Evolutionary conservation across 2,329 filamentous ascomycete genomes (phyloP), one percentile per base, ranked within the genome.

Genomic region (Penicillium freii): DNA sequence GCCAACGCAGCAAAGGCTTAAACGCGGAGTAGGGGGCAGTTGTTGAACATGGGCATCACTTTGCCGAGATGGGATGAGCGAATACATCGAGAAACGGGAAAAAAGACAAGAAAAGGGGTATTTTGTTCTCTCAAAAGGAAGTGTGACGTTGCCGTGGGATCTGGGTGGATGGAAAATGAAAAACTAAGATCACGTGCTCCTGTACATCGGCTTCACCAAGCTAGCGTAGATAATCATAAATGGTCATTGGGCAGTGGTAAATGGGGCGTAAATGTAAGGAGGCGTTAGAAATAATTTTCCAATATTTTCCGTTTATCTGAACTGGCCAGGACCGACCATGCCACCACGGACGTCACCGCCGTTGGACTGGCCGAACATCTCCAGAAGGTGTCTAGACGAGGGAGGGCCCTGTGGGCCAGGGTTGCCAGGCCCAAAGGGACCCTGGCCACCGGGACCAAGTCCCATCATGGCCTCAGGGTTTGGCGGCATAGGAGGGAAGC

Each of bases 351-450:
- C 66, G 19, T 73, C 69, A 39, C 71, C 71, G 27, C 69, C 72
- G 29, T 68, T 69, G 54, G 70, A 64, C 59, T 75, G 73, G 21
- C 72, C 73, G 56, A 79, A 75, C 73, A 79, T 76, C 43, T 79
- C 77, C 55, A 79, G 68, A 43, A 77, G 66, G 48, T 75, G 73
- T 40, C 75, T 65, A 19, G 75, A 74, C 3, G 73, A 74, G 29
- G 73, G 72, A 21, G 70, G 71, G 8, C 71, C 74, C 29, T 72
- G 75, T 11, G 71, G 74, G 13, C 73, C 72, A 29, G 69, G 68
- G 21, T 67, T 69, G 6, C 73, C 70, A 47, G 70, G 70, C 19
- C 71, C 73, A 42, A 73, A 76, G 31, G 70, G 73, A 6, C 66
- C 67, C 52, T 72, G 69, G 45, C 70, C 69, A 40, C 70, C 69